Evolutionary conservation across 305 asterid species (phyloP), one percentile per base, ranked within the genome.

Genomic region (Fraxinus baroniana): DNA sequence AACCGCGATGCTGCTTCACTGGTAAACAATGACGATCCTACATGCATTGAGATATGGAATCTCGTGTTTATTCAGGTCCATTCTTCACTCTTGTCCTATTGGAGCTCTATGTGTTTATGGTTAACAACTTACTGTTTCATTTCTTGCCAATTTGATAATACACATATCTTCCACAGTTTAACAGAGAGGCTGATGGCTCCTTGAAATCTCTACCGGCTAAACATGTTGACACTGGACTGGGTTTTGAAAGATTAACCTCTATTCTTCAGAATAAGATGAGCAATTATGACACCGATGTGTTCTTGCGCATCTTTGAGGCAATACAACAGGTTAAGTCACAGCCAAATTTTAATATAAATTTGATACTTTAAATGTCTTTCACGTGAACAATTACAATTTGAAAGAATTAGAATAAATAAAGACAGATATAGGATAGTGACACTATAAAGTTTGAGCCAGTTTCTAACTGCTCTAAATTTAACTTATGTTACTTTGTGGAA

Each of bases 211-310:
- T 96, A 76, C 99, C 99, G 49, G 92, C 97, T 4, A 93, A 92
- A 85, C 99, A 96, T 55, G 98, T 96, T 73, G 99, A 94, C 88
- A 96, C 99, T 70, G 99, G 99, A 79, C 20, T 96, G 98, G 98
- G 99, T 72, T 96, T 96, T 79, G 99, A 96, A 89, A 92, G 99
- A 84, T 85, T 96, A 82, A 91, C 97, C 35, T 96, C 99, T 78
- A 92, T 96, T 83, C 98, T 96, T 86, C 98, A 96, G 87, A 89
- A 91, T 78, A 92, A 89, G 91, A 93, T 94, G 99, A 96, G 99
- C 93, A 96, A 96, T 89, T 96, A 96, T 72, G 98, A 96, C 72
- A 96, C 98, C 33, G 99, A 96, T 80, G 85, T 93, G 79, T 96
- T 96, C 90, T 36, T 91, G 86, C 98, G 95, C 79, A 92, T 96